Conservation (phyloP, 1,284 basidiomycete genomes). For the Taiwanofungus camphoratus region DNA sequence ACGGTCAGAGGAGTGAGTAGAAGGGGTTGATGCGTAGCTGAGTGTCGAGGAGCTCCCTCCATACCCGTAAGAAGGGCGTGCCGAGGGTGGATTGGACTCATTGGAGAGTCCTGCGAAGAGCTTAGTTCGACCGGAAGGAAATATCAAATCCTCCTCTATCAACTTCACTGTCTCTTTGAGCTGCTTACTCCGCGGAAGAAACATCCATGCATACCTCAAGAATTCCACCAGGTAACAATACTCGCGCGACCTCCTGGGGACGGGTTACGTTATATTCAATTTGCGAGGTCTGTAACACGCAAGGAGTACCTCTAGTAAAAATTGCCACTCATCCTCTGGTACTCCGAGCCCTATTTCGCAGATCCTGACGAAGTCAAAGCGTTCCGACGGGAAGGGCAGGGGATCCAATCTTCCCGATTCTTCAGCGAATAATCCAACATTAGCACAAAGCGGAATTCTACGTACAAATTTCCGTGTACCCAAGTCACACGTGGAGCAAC, state of each 20-base stretch:
- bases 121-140: slow-evolving; percentile 52
- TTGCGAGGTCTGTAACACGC: no score
- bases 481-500: slow-evolving; percentile 51
- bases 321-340: slow-evolving; percentile 56
- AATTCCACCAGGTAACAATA: slow-evolving; percentile 53
- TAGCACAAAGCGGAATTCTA: slow-evolving; percentile 7
- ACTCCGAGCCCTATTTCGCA: slow-evolving; percentile 58
- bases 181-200: slow-evolving; percentile 5
- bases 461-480: slow-evolving; percentile 64
- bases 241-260: slow-evolving; percentile 54
- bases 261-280: neutral
- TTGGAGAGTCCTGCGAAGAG: neutral
- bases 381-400: slow-evolving; percentile 48
- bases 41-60: slow-evolving; percentile 4
- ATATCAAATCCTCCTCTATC: slow-evolving; percentile 67
- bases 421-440: slow-evolving; percentile 1
- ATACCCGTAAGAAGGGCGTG: neutral
- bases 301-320: slow-evolving; percentile 32
- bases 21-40: slow-evolving; percentile 4
- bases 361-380: slow-evolving; percentile 63
- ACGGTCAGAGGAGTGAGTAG: neutral
- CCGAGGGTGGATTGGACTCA: neutral
- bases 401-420: slow-evolving; percentile 44
- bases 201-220: slow-evolving; percentile 50
- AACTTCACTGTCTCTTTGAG: slow-evolving; percentile 34